phyloP scores from a whole-genome alignment of 2,329 filamentous ascomycete species.

The Fonsecaea nubica region DNA sequence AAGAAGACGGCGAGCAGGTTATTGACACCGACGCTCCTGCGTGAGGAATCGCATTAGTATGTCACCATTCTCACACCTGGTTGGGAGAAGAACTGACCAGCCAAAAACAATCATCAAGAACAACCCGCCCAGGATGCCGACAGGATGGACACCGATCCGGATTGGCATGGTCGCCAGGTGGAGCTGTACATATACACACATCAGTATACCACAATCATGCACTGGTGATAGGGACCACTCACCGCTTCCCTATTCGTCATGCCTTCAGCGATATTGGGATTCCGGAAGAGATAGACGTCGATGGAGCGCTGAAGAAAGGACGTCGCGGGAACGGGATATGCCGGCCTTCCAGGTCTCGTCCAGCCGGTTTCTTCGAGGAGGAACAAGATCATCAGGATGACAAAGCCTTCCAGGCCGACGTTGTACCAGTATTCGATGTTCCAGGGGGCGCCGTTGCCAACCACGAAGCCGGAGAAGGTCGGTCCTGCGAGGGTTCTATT shows the following conservation, averaged over 20 bases:
- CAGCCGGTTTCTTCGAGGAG: constrained; percentile 52
- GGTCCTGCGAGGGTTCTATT: constrained; percentile 35
- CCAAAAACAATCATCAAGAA: constrained; percentile 22
- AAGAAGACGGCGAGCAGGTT: constrained; percentile 49
- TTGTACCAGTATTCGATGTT: constrained; percentile 54
- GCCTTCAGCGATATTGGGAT: constrained; percentile 8
- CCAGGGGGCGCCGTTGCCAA: constrained; percentile 45
- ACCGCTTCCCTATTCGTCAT: constrained; percentile 2
- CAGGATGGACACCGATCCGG: constrained; percentile 20
- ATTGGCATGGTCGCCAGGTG: constrained; percentile 41
- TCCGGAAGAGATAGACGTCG: constrained; percentile 8
- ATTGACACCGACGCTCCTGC: constrained; percentile 36
- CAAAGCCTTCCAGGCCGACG: constrained; percentile 47
- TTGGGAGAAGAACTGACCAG: neutral
- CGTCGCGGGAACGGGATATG: neutral
- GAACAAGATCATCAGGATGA: constrained; percentile 46
- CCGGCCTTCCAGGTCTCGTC: constrained; percentile 38
- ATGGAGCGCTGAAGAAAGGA: neutral
- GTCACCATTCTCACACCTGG: neutral
- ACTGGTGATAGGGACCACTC: neutral
- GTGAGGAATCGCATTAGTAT: neutral
- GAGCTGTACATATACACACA: constrained; percentile 16
- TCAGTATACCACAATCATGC: neutral
- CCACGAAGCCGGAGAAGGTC: constrained; percentile 50
- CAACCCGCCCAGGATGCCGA: constrained; percentile 8